Base-by-base conservation (phyloP, 345 rosid species). In the Brassica juncea region DNA sequence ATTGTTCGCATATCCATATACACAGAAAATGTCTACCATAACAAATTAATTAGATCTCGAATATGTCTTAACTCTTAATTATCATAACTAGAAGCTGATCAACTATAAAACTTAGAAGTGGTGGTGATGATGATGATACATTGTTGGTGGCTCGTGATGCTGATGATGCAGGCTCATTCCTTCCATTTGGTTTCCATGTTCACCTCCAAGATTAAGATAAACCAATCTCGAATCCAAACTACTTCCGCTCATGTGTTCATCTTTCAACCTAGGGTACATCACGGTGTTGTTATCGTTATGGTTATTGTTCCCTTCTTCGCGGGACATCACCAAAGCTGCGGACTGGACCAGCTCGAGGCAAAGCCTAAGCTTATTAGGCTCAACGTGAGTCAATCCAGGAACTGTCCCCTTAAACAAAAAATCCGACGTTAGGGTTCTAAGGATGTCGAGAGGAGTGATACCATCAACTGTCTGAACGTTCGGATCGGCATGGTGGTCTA, bases 331-430 rank as follows among this genome's bases (percentile, higher is more conserved):
- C 72, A 89, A 76, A 19, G 99, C 99, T 1, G 98, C 98, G 0
- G 99, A 96, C 68, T 96, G 99, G 34, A 96, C 99, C 4, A 96
- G 89, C 88, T 96, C 99, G 7, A 96, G 92, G 76, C 99, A 96
- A 31, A 96, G 90, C 85, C 99, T 85, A 0, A 96, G 93, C 87
- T 96, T 93, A 82, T 93, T 96, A 6, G 98, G 99, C 66, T 96
- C 99, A 39, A 93, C 87, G 82, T 93, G 98, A 61, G 90, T 88
- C 66, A 89, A 62, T 78, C 99, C 99, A 4, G 98, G 98, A 52
- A 93, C 90, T 4, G 97, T 92, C 72, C 98, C 99, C 82, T 96
- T 96, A 87, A 96, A 96, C 86, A 96, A 85, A 87, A 96, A 96
- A 83, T 93, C 98, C 0, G 99, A 96, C 5, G 99, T 96, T 77